phyloP scores from a whole-genome alignment of 805 yeast species.

The Starmera caribaea region DNA sequence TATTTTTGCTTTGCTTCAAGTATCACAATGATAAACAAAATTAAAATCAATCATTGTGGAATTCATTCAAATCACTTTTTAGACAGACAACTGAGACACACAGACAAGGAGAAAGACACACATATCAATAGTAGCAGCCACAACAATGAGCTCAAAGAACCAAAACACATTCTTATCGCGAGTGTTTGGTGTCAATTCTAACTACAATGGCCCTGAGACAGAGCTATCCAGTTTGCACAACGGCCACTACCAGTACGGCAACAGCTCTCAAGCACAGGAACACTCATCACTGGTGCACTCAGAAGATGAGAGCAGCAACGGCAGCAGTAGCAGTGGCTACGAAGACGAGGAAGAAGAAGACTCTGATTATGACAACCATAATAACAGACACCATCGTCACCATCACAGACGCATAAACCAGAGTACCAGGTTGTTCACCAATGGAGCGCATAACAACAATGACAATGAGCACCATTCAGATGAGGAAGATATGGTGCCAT shows the following conservation, averaged over 20 bases:
- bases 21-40: no score
- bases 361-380: neutral
- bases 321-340: no score
- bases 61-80: constrained; percentile 4
- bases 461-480: no score
- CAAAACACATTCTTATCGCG: constrained; percentile 52
- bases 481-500: neutral
- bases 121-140: no score
- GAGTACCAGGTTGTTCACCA: no score
- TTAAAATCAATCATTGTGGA: no score
- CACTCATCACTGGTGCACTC: neutral
- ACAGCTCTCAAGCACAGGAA: no score
- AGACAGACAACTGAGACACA: no score
- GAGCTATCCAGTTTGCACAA: constrained; percentile 12
- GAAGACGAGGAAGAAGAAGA: constrained; percentile 14
- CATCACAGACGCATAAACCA: no score
- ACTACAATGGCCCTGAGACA: constrained; percentile 14
- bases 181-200: constrained; percentile 43
- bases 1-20: no score
- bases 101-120: no score
- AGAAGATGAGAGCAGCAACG: constrained; percentile 2
- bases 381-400: neutral
- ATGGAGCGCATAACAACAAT: no score
- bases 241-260: constrained; percentile 1
- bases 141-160: constrained; percentile 9